Percentiles rank a stretch among this genome's conserved stretches.
phyloP scores from a whole-genome alignment of 169 alveolate species.

The Amoebophrya sp. region DNA sequence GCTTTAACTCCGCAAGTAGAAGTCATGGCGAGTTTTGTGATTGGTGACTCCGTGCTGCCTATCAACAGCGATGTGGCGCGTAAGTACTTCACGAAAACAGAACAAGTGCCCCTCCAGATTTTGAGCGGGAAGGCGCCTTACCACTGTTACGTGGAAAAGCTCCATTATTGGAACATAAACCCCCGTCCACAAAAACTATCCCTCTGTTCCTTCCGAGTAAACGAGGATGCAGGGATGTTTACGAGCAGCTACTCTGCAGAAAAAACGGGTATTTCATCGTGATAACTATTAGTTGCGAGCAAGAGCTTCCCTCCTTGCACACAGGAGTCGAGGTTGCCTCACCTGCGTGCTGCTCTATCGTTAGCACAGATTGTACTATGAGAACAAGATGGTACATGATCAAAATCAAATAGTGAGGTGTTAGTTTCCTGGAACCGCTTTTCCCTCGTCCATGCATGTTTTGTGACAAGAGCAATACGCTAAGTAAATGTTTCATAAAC shows the following conservation, averaged over 20 bases:
- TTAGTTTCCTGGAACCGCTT: no score
- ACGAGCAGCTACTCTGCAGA: neutral
- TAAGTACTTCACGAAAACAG: neutral
- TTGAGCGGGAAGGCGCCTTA: neutral
- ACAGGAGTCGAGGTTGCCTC: no score
- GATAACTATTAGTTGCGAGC: no score
- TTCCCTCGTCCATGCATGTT: no score
- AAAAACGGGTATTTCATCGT: neutral
- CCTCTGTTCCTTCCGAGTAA: neutral
- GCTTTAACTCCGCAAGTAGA: no score
- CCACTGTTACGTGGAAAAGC: conserved; percentile 5
- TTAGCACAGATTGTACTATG: no score
- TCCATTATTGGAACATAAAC: neutral
- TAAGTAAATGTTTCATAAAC: no score
- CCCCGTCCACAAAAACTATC: neutral
- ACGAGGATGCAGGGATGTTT: neutral
- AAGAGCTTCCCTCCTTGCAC: no score
- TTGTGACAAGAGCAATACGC: no score
- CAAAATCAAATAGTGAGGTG: no score
- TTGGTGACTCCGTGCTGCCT: neutral
- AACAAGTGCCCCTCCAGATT: neutral
- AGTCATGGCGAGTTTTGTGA: neutral
- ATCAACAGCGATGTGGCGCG: neutral
- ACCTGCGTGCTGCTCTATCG: no score
- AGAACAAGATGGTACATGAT: no score